Evolutionary conservation across 305 asterid species (phyloP).

Genomic region (Rubia tinctorum): DNA sequence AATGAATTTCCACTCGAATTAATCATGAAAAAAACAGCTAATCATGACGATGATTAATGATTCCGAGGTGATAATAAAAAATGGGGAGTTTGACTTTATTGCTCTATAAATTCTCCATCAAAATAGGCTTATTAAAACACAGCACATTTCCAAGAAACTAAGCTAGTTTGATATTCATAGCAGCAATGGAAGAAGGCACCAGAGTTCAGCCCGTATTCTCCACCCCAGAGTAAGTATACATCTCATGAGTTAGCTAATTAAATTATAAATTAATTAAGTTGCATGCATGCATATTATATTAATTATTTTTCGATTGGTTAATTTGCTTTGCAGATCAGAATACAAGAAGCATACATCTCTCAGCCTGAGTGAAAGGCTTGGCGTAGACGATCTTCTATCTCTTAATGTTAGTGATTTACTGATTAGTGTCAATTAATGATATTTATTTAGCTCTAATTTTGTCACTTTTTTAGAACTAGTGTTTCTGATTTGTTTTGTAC

Average conservation of each 20-base stretch:
- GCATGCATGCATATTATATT: background rate
- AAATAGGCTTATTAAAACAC: background rate
- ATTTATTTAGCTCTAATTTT: background rate
- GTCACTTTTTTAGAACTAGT: background rate
- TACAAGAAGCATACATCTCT: slow-evolving; percentile 7
- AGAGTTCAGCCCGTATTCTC: background rate
- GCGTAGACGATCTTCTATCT: slow-evolving; percentile 9
- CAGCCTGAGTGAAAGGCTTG: slow-evolving; percentile 16
- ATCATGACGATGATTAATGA: background rate
- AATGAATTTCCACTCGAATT: background rate
- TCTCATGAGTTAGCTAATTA: background rate
- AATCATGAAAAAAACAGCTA: background rate
- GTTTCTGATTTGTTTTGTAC: background rate
- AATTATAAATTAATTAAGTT: too few species aligned
- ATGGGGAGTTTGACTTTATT: background rate
- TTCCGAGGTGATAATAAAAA: background rate
- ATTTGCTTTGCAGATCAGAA: background rate
- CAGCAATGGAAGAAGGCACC: background rate
- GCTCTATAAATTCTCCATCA: background rate
- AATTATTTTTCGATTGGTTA: too few species aligned
- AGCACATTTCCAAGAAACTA: background rate
- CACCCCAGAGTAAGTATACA: background rate
- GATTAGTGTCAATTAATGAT: too few species aligned
- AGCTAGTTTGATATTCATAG: background rate
- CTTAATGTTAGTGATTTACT: background rate